Conservation (phyloP, 2,329 filamentous ascomycete genomes). For the Orbilia javanica region DNA sequence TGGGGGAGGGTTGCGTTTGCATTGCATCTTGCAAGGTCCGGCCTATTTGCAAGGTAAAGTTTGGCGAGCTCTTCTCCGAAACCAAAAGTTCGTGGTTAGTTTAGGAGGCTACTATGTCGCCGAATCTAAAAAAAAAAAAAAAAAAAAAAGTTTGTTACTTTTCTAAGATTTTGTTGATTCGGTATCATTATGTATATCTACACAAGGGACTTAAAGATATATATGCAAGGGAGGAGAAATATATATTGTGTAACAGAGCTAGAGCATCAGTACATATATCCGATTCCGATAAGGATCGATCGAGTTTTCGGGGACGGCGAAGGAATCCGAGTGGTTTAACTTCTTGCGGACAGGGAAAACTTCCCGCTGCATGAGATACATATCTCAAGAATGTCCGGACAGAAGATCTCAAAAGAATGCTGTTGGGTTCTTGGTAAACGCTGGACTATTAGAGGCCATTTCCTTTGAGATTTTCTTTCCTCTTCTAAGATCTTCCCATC, state of each 20-base stretch:
- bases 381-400: not conserved
- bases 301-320: not conserved
- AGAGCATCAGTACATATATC: not conserved
- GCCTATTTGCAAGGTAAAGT: not conserved
- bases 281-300: not conserved
- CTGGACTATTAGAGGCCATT: not conserved
- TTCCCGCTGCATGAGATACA: slow-evolving; percentile 6
- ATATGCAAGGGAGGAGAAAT: not conserved
- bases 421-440: not conserved
- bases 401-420: not conserved
- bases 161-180: not conserved
- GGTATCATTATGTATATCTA: not conserved
- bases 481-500: too few relatives aligned
- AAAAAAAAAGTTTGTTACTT: not conserved
- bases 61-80: not conserved
- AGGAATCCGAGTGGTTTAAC: not conserved
- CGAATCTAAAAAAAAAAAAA: too few relatives aligned
- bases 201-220: too few relatives aligned
- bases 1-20: slow-evolving; percentile 22
- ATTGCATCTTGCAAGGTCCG: not conserved
- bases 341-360: not conserved
- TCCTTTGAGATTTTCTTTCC: not conserved
- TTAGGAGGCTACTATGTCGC: not conserved
- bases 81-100: not conserved
- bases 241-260: not conserved